A percentile compares a stretch with the other conserved stretches of the same genome.
Evolutionary conservation across 805 yeast species (phyloP).

Genomic region (Yarrowia divulgata): DNA sequence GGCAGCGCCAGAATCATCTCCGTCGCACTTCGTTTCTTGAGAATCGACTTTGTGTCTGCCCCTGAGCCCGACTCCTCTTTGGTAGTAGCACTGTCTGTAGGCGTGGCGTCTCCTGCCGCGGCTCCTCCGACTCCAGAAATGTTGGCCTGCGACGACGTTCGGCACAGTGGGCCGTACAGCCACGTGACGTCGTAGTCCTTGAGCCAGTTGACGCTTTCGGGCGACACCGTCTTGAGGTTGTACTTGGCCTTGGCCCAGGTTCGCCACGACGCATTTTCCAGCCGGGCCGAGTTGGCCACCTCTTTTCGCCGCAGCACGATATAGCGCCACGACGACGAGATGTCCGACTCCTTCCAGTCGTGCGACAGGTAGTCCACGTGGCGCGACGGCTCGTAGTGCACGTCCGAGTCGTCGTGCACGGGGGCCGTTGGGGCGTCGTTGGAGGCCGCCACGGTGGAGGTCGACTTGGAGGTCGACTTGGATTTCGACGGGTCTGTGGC

Average conservation of each 20-base stretch:
- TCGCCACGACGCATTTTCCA: slow-evolving; percentile 91
- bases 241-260: slow-evolving; percentile 88
- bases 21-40: slow-evolving; percentile 84
- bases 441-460: not conserved
- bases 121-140: slow-evolving; percentile 23
- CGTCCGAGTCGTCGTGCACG: slow-evolving; percentile 73
- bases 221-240: slow-evolving; percentile 76
- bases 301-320: slow-evolving; percentile 82
- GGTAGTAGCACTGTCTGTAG: slow-evolving; percentile 1
- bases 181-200: slow-evolving; percentile 97
- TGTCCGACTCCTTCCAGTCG: slow-evolving; percentile 93
- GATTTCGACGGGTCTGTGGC: slow-evolving; percentile 43
- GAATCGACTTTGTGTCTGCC: slow-evolving; percentile 71
- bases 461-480: not conserved
- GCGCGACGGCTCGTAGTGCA: slow-evolving; percentile 78
- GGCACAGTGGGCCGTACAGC: slow-evolving; percentile 83
- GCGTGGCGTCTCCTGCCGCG: slow-evolving; percentile 31
- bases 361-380: slow-evolving; percentile 96
- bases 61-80: not conserved
- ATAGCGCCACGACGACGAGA: slow-evolving; percentile 95
- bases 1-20: slow-evolving; percentile 67
- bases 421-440: slow-evolving; percentile 13
- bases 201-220: slow-evolving; percentile 93
- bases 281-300: slow-evolving; percentile 79
- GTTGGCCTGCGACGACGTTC: slow-evolving; percentile 32